Evolutionary conservation across 768 basidiomycete genomes (phyloP), one percentile per base, ranked within the genome.

Genomic region (Kwoniella newhampshirensis): DNA sequence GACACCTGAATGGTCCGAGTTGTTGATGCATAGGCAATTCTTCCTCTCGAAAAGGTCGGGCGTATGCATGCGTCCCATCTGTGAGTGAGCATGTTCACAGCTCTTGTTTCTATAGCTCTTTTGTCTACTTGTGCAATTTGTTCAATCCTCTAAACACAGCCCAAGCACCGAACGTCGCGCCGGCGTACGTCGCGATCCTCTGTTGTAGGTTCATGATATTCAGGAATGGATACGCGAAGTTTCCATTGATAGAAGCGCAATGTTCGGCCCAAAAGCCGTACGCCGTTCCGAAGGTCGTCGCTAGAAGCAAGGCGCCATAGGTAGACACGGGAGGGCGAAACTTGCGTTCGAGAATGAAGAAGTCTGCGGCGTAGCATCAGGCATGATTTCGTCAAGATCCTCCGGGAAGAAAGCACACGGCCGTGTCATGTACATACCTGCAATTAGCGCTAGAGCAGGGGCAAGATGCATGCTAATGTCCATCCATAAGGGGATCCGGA

Each of bases 191-290:
- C 6, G 71, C 75, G 12, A 85, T 60, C 13, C 88, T 81, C 27
- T 79, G 75, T 7, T 67, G 61, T 18, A 85, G 77, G 0, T 83
- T 77, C 67, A 81, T 85, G 17, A 85, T 63, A 0, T 84, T 87
- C 56, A 91, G 78, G 78, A 91, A 91, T 0, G 89, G 89, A 75
- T 91, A 91, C 25, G 89, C 87, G 78, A 89, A 88, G 2, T 67
- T 70, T 4, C 82, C 83, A 59, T 88, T 89, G 71, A 78, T 80
- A 6, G 68, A 75, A 0, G 84, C 84, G 59, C 84, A 86, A 61
- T 83, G 82, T 64, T 91, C 89, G 1, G 84, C 83, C 81, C 86
- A 88, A 9, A 70, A 74, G 0, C 78, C 77, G 62, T 91, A 91
- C 77, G 82, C 81, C 13, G 77, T 21, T 7, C 79, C 68, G 40